Conservation (phyloP, 1,139 yeast species). For the Suhomyces maxii region DNA sequence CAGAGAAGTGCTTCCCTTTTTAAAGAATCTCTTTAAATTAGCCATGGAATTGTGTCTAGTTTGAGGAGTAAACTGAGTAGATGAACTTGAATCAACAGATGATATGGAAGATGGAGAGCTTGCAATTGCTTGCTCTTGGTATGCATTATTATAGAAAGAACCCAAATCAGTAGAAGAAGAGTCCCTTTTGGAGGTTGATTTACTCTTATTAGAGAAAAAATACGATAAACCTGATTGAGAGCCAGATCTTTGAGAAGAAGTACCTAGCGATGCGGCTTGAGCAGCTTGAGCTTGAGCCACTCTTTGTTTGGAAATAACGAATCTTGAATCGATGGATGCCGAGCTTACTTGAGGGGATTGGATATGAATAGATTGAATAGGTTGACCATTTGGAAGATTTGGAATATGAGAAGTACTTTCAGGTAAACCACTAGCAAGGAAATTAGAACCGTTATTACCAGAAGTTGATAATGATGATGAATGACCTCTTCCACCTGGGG, state of each 20-base stretch:
- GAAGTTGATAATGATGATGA: slow-evolving; percentile 10
- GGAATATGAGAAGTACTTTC: slow-evolving; percentile 32
- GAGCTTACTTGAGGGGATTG: slow-evolving; percentile 65
- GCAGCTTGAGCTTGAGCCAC: slow-evolving; percentile 58
- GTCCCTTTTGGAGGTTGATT: slow-evolving; percentile 23
- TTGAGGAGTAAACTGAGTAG: slow-evolving; percentile 20
- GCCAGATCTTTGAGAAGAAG: slow-evolving; percentile 37
- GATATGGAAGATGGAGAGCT: slow-evolving; percentile 44
- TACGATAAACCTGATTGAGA: slow-evolving; percentile 54
- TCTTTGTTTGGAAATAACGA: slow-evolving; percentile 70
- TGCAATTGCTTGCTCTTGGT: slow-evolving; percentile 34
- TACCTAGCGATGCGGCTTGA: slow-evolving; percentile 29
- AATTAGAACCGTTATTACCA: slow-evolving; percentile 1
- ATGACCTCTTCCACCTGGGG: slow-evolving; percentile 57
- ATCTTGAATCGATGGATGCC: slow-evolving; percentile 65
- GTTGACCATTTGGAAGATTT: slow-evolving; percentile 54
- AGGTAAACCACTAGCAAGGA: slow-evolving; percentile 7
- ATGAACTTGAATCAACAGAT: slow-evolving; percentile 35
- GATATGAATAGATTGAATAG: slow-evolving; percentile 60
- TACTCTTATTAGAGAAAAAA: slow-evolving; percentile 40
- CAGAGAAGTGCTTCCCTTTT: slow-evolving; percentile 41
- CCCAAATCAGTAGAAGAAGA: slow-evolving; percentile 46
- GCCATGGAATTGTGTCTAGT: slow-evolving; percentile 72
- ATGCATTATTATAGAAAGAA: slow-evolving; percentile 44
- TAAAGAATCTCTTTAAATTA: slow-evolving; percentile 63